Evolutionary conservation across 140 eudicot species (phyloP), one percentile per base, ranked within the genome.

Genomic region (Flaveria floridana): DNA sequence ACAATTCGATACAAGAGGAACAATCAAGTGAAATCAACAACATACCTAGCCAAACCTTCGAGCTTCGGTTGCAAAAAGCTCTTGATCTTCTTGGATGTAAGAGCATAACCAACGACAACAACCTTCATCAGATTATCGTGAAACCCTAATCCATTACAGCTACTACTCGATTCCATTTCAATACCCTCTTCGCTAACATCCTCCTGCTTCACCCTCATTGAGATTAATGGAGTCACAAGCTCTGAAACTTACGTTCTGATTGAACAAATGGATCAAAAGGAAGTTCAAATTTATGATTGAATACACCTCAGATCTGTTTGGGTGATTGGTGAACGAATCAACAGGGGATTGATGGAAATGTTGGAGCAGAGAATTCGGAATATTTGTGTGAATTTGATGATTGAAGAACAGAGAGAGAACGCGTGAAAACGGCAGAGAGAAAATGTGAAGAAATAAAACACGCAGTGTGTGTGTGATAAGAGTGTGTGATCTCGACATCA

Each of bases 51-150:
- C 64, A 92, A 77, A 62, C 89, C 82, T 80, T 89, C 86, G 79
- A 92, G 82, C 70, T 92, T 92, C 30, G 97, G 97, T 75, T 92
- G 90, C 81, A 92, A 80, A 68, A 92, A 92, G 90, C 97, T 92
- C 82, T 89, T 89, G 68, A 79, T 79, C 85, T 92, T 92, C 89
- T 92, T 92, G 18, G 95, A 84, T 8, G 98, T 92, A 41, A 92
- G 95, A 53, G 96, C 98, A 78, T 92, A 92, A 20, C 98, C 97
- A 7, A 91, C 98, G 19, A 92, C 96, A 14, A 91, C 92, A 20
- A 78, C 85, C 70, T 85, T 80, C 76, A 72, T 50, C 76, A 77
- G 37, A 39, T 79, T 72, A 15, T 71, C 82, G 18, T 51, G 83
- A 63, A 79, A 72, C 39, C 80, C 83, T 58, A 58, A 53, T 59